These are phyloP conservation scores for Fusarium sp. DNA, from an alignment of 2,329 filamentous ascomycete genomes.

Conservation along the genomic window DNA sequence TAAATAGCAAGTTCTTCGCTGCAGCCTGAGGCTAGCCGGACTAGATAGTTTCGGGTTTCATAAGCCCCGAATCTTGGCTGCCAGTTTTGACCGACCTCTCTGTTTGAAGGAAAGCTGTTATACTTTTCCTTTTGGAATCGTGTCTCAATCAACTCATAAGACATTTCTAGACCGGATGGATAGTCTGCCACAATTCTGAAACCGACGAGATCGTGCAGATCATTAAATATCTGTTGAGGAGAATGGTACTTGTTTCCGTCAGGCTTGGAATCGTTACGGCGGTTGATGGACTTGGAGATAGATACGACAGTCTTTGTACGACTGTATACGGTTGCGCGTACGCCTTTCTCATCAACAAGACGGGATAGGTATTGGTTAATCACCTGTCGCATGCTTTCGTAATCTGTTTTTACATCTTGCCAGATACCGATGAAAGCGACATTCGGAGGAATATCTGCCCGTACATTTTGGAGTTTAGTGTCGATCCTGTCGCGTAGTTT, in stretches of 20 bases:
- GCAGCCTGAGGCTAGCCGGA: not conserved
- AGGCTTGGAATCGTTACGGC: not conserved
- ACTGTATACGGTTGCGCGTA: not conserved
- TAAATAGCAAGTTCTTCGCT: not conserved
- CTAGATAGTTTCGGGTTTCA: not conserved
- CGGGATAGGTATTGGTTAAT: not conserved
- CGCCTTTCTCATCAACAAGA: not conserved
- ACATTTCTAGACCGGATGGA: not conserved
- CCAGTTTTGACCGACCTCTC: not conserved
- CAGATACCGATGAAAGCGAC: not conserved
- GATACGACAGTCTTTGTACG: not conserved
- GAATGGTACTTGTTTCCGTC: not conserved
- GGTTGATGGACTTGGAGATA: not conserved
- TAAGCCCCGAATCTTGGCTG: not conserved
- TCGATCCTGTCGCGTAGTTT: not conserved
- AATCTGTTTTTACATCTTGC: not conserved
- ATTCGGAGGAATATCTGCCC: not conserved
- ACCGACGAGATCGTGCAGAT: not conserved
- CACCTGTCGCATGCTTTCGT: not conserved
- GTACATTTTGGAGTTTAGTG: not conserved
- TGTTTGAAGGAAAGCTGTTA: not conserved
- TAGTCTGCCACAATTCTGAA: not conserved
- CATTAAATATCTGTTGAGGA: not conserved
- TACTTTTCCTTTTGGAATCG: not conserved
- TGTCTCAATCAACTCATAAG: not conserved